phyloP scores from a whole-genome alignment of 2,329 filamentous ascomycete species.

The Lecanosticta acicola region DNA sequence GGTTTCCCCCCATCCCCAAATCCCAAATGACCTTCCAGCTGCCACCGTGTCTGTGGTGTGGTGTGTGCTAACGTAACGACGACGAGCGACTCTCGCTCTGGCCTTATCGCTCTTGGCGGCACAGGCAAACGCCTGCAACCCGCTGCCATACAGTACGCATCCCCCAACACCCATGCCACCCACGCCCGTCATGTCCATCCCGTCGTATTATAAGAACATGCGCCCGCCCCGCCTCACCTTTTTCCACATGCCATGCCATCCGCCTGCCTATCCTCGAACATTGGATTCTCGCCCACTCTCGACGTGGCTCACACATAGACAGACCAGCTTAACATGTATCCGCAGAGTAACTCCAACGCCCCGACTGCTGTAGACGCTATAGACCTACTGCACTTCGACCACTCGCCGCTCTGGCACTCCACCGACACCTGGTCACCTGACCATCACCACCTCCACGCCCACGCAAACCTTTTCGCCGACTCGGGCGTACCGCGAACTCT shows the following conservation, averaged over 20 bases:
- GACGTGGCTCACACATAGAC: background rate
- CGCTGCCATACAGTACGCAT: too few species aligned
- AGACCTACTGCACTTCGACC: slow-evolving; percentile 6
- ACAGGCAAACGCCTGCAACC: too few species aligned
- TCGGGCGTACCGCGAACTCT: slow-evolving; percentile 13
- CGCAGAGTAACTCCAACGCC: slow-evolving; percentile 5
- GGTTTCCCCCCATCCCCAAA: background rate
- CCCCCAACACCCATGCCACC: background rate
- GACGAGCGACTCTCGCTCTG: too few species aligned
- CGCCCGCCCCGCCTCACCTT: background rate
- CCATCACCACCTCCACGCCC: slow-evolving; percentile 1
- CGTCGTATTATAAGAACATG: too few species aligned
- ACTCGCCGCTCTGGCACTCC: slow-evolving; percentile 6
- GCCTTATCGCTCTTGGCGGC: too few species aligned
- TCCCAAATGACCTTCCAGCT: too few species aligned
- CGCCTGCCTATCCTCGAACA: too few species aligned
- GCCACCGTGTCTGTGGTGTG: too few species aligned
- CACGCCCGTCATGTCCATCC: too few species aligned
- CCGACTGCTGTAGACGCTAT: background rate
- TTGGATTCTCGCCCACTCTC: background rate
- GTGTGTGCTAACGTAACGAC: too few species aligned
- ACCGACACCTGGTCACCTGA: slow-evolving; percentile 2
- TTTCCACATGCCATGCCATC: background rate
- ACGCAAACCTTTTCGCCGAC: background rate
- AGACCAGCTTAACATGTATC: slow-evolving; percentile 6